Percentiles rank a stretch among this genome's conserved stretches.
These are phyloP conservation scores for Knoxdaviesia proteae DNA, from an alignment of 2,329 filamentous ascomycete species.

Conservation along the genomic window DNA sequence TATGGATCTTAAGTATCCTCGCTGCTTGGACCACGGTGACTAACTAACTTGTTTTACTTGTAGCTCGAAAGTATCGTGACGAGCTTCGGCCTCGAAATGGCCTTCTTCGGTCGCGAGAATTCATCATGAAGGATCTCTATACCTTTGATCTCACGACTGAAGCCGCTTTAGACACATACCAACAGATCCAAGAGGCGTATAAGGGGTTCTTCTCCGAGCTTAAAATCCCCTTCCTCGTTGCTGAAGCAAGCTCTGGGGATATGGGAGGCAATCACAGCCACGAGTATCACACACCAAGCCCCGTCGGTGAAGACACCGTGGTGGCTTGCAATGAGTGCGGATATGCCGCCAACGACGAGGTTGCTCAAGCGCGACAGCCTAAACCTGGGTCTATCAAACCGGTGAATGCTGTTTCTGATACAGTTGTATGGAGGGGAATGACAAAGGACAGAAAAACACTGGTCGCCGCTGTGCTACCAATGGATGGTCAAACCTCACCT, in stretches of 20 bases:
- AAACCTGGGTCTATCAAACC: not conserved
- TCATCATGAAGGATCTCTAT: slow-evolving; percentile 96
- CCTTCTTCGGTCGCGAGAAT: slow-evolving; percentile 71
- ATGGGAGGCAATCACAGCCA: slow-evolving; percentile 90
- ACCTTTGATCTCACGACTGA: slow-evolving; percentile 59
- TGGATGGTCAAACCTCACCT: slow-evolving; percentile 10
- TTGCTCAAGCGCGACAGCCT: slow-evolving; percentile 27
- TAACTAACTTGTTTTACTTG: not conserved
- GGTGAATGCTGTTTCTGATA: too few relatives aligned
- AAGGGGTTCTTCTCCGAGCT: slow-evolving; percentile 60
- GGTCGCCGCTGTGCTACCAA: slow-evolving; percentile 25
- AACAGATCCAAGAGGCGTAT: slow-evolving; percentile 54
- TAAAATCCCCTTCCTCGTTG: slow-evolving; percentile 64
- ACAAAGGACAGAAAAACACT: slow-evolving; percentile 46
- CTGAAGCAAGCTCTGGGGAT: slow-evolving; percentile 80
- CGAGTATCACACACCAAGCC: slow-evolving; percentile 72
- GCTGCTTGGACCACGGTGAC: not conserved
- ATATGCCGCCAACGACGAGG: slow-evolving; percentile 72
- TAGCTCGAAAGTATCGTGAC: slow-evolving; percentile 83
- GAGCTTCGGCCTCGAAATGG: slow-evolving; percentile 78
- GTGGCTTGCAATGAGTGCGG: slow-evolving; percentile 54
- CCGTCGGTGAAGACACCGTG: slow-evolving; percentile 69
- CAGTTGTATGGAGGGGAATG: slow-evolving; percentile 37
- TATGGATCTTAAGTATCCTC: slow-evolving; percentile 14
- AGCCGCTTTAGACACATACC: slow-evolving; percentile 63